These are phyloP conservation scores for Cylindricascospora bacillispora DNA, from an alignment of 1,139 yeast species.

Conservation along the genomic window DNA sequence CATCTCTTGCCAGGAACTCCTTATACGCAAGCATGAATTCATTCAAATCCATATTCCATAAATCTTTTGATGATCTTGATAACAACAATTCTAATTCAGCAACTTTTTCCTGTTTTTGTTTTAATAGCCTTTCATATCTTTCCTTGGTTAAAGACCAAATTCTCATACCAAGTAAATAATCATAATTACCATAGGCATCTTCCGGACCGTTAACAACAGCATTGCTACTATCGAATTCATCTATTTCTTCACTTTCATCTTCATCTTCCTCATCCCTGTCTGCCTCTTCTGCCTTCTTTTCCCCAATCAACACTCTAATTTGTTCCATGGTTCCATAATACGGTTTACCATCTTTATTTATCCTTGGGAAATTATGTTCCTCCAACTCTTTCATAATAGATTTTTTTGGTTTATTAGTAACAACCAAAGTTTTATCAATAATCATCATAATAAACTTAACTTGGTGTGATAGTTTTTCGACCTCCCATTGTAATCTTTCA, in stretches of 20 bases:
- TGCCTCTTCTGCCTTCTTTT: constrained; percentile 27
- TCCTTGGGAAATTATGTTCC: constrained; percentile 57
- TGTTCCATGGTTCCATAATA: constrained; percentile 30
- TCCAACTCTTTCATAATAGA: constrained; percentile 53
- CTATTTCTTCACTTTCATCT: constrained; percentile 24
- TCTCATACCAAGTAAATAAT: constrained; percentile 74
- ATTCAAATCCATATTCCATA: constrained; percentile 79
- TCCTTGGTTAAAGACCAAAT: constrained; percentile 90
- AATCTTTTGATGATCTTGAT: constrained; percentile 65
- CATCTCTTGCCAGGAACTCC: constrained; percentile 45
- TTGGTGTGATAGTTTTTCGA: constrained; percentile 65
- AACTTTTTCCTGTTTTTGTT: constrained; percentile 63
- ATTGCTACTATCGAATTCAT: constrained; percentile 25
- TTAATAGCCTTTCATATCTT: constrained; percentile 65
- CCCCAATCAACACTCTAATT: constrained; percentile 25
- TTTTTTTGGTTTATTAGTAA: constrained; percentile 63
- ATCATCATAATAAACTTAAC: constrained; percentile 88
- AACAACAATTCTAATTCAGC: constrained; percentile 56
- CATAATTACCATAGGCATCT: constrained; percentile 44
- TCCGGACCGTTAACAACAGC: constrained; percentile 25
- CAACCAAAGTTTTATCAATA: constrained; percentile 56
- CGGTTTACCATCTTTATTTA: constrained; percentile 57
- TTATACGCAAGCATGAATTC: constrained; percentile 57
- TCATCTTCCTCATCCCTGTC: constrained; percentile 27
- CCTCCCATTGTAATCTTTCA: constrained; percentile 55